Conservation (phyloP, 2,329 filamentous ascomycete genomes). For the Cercospora sp. region DNA sequence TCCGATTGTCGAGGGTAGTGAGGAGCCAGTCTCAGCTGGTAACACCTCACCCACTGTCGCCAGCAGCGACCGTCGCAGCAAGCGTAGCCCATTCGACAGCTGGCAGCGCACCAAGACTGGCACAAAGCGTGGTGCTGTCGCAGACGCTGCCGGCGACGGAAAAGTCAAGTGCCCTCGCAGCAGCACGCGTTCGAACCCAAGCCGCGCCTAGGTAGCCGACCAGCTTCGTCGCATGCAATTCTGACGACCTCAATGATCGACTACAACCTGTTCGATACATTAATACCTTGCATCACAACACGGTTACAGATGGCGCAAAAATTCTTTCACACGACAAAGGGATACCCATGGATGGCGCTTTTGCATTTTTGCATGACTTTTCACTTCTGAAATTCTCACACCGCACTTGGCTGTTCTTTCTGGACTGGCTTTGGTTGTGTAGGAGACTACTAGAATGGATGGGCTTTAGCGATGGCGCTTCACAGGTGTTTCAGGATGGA, state of each 20-base stretch:
- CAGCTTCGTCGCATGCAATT: neutral
- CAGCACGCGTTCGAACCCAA: slow-evolving; percentile 11
- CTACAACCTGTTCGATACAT: neutral
- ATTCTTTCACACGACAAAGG: neutral
- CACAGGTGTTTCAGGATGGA: neutral
- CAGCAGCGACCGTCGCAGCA: slow-evolving; percentile 24
- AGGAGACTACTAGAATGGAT: neutral
- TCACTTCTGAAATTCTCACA: neutral
- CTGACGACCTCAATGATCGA: slow-evolving; percentile 2
- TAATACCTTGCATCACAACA: slow-evolving; percentile 5
- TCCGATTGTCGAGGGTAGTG: slow-evolving; percentile 50
- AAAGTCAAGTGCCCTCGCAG: slow-evolving; percentile 20
- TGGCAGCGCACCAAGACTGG: slow-evolving; percentile 65
- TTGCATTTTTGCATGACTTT: slow-evolving; percentile 17
- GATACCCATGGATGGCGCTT: slow-evolving; percentile 12
- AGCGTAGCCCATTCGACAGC: slow-evolving; percentile 63
- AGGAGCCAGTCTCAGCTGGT: slow-evolving; percentile 18
- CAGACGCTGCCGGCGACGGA: neutral
- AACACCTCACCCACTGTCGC: slow-evolving; percentile 9
- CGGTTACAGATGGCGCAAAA: neutral
- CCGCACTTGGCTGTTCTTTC: slow-evolving; percentile 6
- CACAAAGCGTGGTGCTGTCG: slow-evolving; percentile 23
- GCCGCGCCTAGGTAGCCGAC: slow-evolving; percentile 10
- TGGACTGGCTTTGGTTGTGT: neutral
- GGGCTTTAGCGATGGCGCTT: slow-evolving; percentile 7